Evolutionary conservation across 148 eudicot species (phyloP).

Genomic region (Nepenthes mirabilis): DNA sequence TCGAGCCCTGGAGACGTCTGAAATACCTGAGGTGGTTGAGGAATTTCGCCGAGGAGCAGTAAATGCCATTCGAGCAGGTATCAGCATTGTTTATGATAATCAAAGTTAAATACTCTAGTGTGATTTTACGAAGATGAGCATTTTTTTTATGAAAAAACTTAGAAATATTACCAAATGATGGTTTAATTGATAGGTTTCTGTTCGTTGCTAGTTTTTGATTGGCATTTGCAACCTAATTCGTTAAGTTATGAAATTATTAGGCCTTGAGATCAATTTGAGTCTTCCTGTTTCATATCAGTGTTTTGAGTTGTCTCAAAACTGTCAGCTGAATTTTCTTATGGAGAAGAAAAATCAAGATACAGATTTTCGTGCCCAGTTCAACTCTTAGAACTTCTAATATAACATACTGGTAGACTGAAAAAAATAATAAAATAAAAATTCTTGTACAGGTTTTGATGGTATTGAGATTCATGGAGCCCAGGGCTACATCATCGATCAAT

Average conservation of each 20-base stretch:
- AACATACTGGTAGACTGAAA: neutral
- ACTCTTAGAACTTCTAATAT: neutral
- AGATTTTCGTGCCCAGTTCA: neutral
- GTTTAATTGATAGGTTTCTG: no score
- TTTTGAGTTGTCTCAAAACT: no score
- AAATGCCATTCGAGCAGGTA: conserved; percentile 42
- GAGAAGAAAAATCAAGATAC: no score
- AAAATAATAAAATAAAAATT: neutral
- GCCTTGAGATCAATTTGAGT: no score
- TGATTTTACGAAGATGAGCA: neutral
- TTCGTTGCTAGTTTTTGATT: no score
- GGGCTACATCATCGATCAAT: conserved; percentile 66
- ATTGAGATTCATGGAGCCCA: conserved; percentile 67
- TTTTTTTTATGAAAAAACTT: neutral
- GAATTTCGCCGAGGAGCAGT: conserved; percentile 39
- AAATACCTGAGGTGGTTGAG: conserved; percentile 27
- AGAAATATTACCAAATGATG: no score
- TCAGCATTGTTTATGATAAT: neutral
- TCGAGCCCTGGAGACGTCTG: conserved; percentile 21
- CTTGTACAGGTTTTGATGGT: conserved; percentile 48
- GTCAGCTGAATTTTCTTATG: no score
- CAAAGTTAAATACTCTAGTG: neutral
- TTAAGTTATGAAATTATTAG: no score
- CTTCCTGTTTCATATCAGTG: no score
- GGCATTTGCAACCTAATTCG: no score